These are phyloP conservation scores for Penicillium sp. DNA, from an alignment of 2,329 filamentous ascomycete genomes.

Conservation along the genomic window DNA sequence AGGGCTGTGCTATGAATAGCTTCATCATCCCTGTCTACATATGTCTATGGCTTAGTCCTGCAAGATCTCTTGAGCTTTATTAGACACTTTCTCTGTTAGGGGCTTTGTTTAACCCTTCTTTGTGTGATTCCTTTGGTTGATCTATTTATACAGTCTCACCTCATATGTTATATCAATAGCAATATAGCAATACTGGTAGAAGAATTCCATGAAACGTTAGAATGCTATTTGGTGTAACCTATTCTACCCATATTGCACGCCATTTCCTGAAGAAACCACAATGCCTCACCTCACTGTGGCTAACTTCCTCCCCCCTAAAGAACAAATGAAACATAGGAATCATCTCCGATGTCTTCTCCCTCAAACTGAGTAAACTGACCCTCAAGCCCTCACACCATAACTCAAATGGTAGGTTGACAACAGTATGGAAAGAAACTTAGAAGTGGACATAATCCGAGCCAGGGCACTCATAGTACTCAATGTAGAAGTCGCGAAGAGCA, in stretches of 20 bases:
- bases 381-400: not conserved
- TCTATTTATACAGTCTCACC: not conserved
- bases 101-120: not conserved
- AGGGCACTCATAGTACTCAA: slow-evolving; percentile 4
- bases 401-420: not conserved
- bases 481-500: not conserved
- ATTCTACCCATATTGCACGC: not conserved
- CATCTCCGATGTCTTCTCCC: not conserved
- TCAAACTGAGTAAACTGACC: not conserved
- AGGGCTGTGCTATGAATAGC: slow-evolving; percentile 3
- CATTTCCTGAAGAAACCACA: not conserved
- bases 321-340: not conserved
- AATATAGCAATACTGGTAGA: not conserved
- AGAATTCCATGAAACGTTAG: not conserved
- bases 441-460: not conserved
- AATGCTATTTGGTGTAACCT: not conserved
- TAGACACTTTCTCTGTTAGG: not conserved
- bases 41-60: not conserved
- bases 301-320: too few species aligned
- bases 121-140: not conserved
- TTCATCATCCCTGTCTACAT: not conserved
- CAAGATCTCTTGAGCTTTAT: not conserved
- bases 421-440: not conserved
- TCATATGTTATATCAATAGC: not conserved
- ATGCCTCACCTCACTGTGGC: not conserved